These are phyloP conservation scores for Yarrowia sp. DNA, from an alignment of 805 yeast species.

Conservation along the genomic window DNA sequence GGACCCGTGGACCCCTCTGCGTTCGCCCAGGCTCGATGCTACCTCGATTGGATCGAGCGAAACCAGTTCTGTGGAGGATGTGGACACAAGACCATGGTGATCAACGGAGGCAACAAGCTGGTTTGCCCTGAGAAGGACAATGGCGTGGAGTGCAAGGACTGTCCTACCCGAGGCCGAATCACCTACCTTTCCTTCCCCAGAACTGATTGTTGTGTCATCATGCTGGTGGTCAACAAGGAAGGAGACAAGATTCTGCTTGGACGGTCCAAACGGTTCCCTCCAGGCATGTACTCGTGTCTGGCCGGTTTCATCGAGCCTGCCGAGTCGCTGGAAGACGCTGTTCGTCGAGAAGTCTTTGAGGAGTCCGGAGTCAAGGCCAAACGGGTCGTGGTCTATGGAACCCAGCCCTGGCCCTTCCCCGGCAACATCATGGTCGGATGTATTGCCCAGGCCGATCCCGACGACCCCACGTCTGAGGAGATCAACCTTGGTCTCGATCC, in stretches of 20 bases:
- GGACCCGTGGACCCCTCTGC: slow-evolving; percentile 64
- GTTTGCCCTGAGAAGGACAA: slow-evolving; percentile 50
- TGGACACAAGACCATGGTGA: slow-evolving; percentile 58
- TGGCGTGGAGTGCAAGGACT: slow-evolving; percentile 45
- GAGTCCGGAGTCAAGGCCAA: slow-evolving; percentile 82
- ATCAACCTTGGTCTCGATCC: slow-evolving; percentile 82
- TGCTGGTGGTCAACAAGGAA: slow-evolving; percentile 71
- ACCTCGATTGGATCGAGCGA: slow-evolving; percentile 80
- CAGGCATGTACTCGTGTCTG: slow-evolving; percentile 77
- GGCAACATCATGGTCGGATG: slow-evolving; percentile 94
- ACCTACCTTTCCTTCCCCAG: slow-evolving; percentile 89
- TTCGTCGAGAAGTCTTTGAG: slow-evolving; percentile 90
- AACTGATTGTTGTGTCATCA: slow-evolving; percentile 87
- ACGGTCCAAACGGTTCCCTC: slow-evolving; percentile 66
- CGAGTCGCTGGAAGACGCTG: slow-evolving; percentile 88
- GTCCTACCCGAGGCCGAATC: slow-evolving; percentile 56
- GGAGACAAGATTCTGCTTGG: slow-evolving; percentile 73
- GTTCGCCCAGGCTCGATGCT: slow-evolving; percentile 82
- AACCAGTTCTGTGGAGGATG: slow-evolving; percentile 87
- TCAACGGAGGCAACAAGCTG: slow-evolving; percentile 54
- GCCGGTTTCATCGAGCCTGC: slow-evolving; percentile 98
- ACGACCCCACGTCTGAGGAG: slow-evolving; percentile 54
- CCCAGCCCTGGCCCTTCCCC: slow-evolving; percentile 99
- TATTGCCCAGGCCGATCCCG: slow-evolving; percentile 72
- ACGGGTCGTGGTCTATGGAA: slow-evolving; percentile 65